Evolutionary conservation across 2,329 filamentous ascomycete species (phyloP).

Genomic region (Sporothrix curviconia): DNA sequence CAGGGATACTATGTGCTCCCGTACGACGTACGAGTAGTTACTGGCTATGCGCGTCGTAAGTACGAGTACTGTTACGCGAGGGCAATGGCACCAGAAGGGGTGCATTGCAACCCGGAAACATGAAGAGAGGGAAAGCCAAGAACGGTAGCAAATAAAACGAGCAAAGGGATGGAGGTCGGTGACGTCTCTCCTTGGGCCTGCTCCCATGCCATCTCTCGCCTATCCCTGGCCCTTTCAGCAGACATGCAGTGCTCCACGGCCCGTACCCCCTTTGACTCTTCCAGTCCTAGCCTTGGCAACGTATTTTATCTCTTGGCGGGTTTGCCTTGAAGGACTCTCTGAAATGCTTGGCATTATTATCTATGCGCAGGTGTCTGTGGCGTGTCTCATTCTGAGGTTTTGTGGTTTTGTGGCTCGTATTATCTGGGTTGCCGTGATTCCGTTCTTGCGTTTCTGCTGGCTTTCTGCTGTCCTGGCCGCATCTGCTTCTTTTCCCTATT

Average conservation of each 20-base stretch:
- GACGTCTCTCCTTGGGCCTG: background rate
- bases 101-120: background rate
- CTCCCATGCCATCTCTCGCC: background rate
- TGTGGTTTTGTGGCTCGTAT: background rate
- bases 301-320: slow-evolving; percentile 3
- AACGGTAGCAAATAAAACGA: background rate
- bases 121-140: background rate
- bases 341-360: background rate
- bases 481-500: background rate
- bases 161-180: background rate
- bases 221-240: background rate
- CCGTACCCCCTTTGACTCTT: background rate
- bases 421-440: background rate
- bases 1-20: too few species aligned
- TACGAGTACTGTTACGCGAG: too few species aligned
- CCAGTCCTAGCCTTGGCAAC: background rate
- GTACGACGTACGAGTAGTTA: too few species aligned
- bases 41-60: too few species aligned
- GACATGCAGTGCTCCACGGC: too few species aligned
- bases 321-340: background rate
- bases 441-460: background rate
- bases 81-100: background rate
- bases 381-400: background rate
- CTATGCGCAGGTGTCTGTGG: background rate
- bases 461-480: background rate